Base-by-base conservation (phyloP, 2,329 filamentous ascomycete genomes). In the Cladophialophora immunda region DNA sequence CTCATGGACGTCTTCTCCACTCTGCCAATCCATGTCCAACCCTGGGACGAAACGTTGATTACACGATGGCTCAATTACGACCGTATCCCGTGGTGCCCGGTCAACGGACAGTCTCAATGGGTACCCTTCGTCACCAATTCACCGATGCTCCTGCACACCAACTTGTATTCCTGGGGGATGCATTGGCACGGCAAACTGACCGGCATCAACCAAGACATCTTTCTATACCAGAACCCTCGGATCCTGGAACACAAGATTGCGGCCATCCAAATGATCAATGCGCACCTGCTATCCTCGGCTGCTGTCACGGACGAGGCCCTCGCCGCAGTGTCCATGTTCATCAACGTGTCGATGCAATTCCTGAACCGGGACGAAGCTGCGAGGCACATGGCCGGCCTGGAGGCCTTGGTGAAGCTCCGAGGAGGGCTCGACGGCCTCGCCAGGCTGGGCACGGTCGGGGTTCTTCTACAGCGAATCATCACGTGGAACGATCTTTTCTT, bases 151-250 rank as follows among this genome's bases (percentile, higher is more conserved):
- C 47, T 59, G 11, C 62, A 65, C 25, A 65, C 62, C 9, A 65
- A 65, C 32, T n/a, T 65, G 56, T 65, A 59, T 52, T 65, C 45
- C 47, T 65, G 62, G 62, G 62, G 62, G 3, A 65, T 65, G 62
- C 62, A 65, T 50, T 65, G 56, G 53, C 62, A 59, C 36, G 62
- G 55, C 15, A 65, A 65, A 45, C 56, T 65, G 27, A 65, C 62
- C 15, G 62, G 47, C 34, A 29, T 36, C 25, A 34, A 60, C n/a
- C 41, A 47, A 47, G 38, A 41, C 3, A n/a, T 57, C 34, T 65
- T 65, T 47, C 32, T 65, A 6, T n/a, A 29, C 11, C 30, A 59
- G 47, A 65, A 65, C 27, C 55, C 62, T 13, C 62, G 34, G 45
- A 65, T 65, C 17, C 62, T 65, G 11, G 62, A 65, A 34, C 56